Evolutionary conservation across 805 yeast species (phyloP).

Genomic region (Starmerella gropengiesseri): DNA sequence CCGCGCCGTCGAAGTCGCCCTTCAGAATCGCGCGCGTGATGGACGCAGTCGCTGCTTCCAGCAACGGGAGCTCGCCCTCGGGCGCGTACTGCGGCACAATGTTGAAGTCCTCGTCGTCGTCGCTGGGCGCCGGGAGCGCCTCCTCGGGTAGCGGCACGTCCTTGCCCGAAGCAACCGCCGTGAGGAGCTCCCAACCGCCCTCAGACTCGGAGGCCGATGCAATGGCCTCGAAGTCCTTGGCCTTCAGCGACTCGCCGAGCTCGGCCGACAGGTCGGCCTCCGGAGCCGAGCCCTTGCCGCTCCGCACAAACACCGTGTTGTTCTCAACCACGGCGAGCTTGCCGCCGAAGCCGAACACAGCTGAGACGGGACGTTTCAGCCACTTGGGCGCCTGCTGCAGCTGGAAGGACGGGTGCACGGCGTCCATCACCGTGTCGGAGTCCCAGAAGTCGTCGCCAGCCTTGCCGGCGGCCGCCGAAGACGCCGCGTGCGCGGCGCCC

Average conservation of each 20-base stretch:
- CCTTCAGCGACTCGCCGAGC: conserved; percentile 47
- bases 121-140: conserved; percentile 12
- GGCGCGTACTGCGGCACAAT: conserved; percentile 27
- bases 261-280: conserved; percentile 26
- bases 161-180: conserved; percentile 22
- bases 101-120: conserved; percentile 36
- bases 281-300: conserved; percentile 28
- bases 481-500: conserved; percentile 31
- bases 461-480: conserved; percentile 21
- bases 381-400: conserved; percentile 79
- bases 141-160: conserved; percentile 20
- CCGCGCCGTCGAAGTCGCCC: conserved; percentile 58
- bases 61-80: conserved; percentile 28
- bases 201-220: conserved; percentile 21
- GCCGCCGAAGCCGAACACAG: conserved; percentile 88
- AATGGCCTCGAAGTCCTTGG: conserved; percentile 26
- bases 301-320: conserved; percentile 36
- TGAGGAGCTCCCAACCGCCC: conserved; percentile 28
- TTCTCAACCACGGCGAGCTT: conserved; percentile 46
- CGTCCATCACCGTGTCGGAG: conserved; percentile 31
- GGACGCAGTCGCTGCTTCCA: conserved; percentile 23
- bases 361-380: conserved; percentile 66
- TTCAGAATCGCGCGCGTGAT: conserved; percentile 44
- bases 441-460: conserved; percentile 80
- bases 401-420: conserved; percentile 49